phyloP scores from a whole-genome alignment of 2,329 filamentous ascomycete genomes.

The Ophiocordyceps camponoti-saundersi region DNA sequence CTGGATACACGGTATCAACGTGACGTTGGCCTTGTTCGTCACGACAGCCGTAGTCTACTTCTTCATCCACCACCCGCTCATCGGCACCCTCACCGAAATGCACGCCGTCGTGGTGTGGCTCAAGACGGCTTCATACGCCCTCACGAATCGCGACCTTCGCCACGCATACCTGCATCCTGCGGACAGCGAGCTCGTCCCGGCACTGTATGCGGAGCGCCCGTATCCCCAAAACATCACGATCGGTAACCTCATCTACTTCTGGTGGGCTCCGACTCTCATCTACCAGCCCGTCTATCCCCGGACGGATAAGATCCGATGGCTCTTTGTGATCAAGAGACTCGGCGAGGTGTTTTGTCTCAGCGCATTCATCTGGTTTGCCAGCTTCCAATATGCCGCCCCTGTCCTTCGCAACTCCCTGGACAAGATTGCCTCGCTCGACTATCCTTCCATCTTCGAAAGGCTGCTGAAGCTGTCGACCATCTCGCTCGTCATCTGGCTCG shows the following conservation, averaged over 20 bases:
- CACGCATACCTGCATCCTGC: conserved; percentile 73
- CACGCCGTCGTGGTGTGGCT: conserved; percentile 93
- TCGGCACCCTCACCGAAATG: conserved; percentile 77
- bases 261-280: conserved; percentile 91
- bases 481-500: conserved; percentile 89
- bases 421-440: conserved; percentile 66
- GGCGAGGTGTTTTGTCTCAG: conserved; percentile 61
- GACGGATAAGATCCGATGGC: conserved; percentile 65
- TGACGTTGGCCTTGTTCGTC: conserved; percentile 61
- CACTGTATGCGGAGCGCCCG: conserved; percentile 66
- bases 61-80: conserved; percentile 79
- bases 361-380: conserved; percentile 89
- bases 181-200: conserved; percentile 53
- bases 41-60: conserved; percentile 81
- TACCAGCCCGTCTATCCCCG: conserved; percentile 96
- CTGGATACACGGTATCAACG: conserved; percentile 67
- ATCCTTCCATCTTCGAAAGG: conserved; percentile 71
- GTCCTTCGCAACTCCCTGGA: conserved; percentile 78
- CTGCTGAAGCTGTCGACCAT: conserved; percentile 93
- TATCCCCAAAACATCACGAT: conserved; percentile 88
- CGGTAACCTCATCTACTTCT: conserved; percentile 81
- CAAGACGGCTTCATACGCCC: conserved; percentile 88
- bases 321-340: conserved; percentile 70
- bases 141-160: conserved; percentile 89
- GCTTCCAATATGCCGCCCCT: conserved; percentile 84